Base-by-base conservation (phyloP, 805 yeast species). In the Groenewaldozyma tartarivorans region DNA sequence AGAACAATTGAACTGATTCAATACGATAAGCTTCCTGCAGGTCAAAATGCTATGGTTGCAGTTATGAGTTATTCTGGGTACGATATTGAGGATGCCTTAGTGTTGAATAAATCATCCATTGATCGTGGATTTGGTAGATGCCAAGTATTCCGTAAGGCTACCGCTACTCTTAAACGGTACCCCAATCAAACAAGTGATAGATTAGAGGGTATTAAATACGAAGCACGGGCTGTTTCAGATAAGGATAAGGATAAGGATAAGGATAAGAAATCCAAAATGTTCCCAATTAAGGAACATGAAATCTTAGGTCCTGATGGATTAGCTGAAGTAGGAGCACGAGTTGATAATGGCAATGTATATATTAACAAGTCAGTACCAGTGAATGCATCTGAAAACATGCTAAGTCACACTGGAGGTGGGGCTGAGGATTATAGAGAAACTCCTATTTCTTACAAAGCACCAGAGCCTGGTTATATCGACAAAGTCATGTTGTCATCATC, bases 11-110 rank as follows among this genome's bases (percentile, higher is more conserved):
- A 92, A 64, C 69, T 92, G 47, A 90, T 92, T 48, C 83, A 90
- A 47, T 92, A 92, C 60, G 98, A 92, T 63, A 88, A 92, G 59
- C 69, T 92, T 33, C 98, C 98, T 3, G 98, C 98, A 3, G 98
- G 98, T 5, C 98, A 92, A 64, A 92, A 92, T 61, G 98, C 98
- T 6, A 84, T 95, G 1, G 98, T 92, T 43, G 98, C 98, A 1
- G 98, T 92, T 30, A 92, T 92, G 98, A 86, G 96, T 5, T 92
- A 92, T 57, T 90, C 97, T 0, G 98, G 98, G 48, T 92, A 92
- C 60, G 98, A 92, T 83, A 92, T 92, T 97, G 98, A 92, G 68
- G 98, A 92, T 64, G 98, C 98, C 59, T 90, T 92, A 97, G 92
- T 92, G 56, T 76, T 92, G 52, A 92, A 92, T 64, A 92, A 90